Percentiles rank a stretch among this genome's conserved stretches.
Evolutionary conservation across 129 eudicot genomes (phyloP).

Genomic region (Oenanthe sinensis): DNA sequence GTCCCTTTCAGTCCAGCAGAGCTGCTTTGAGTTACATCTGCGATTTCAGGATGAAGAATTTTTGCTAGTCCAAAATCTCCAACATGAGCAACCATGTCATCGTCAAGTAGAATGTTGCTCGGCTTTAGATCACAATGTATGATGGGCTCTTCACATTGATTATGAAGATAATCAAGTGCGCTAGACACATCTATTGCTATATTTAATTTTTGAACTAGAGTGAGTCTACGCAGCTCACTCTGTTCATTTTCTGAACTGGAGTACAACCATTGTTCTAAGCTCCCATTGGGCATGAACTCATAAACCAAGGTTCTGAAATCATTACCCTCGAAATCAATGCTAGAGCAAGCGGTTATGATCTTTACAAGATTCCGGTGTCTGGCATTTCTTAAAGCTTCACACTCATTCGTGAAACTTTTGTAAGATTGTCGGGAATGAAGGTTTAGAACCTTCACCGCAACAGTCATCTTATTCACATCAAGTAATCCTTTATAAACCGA

Average conservation of each 20-base stretch:
- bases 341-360: constrained; percentile 13
- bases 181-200: constrained; percentile 28
- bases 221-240: not conserved
- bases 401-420: constrained; percentile 24
- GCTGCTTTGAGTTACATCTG: constrained; percentile 25
- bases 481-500: constrained; percentile 23
- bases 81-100: constrained; percentile 33
- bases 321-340: constrained; percentile 17
- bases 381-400: constrained; percentile 18
- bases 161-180: constrained; percentile 36
- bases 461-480: not conserved
- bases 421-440: constrained; percentile 12
- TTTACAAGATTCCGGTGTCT: constrained; percentile 26
- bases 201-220: constrained; percentile 24
- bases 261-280: constrained; percentile 22
- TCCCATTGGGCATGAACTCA: constrained; percentile 25
- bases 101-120: constrained; percentile 29
- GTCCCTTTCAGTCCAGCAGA: constrained; percentile 42
- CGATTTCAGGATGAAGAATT: constrained; percentile 14
- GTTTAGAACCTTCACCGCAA: constrained; percentile 28
- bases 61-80: constrained; percentile 40
- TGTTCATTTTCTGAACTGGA: not conserved
- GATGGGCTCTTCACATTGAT: constrained; percentile 16
- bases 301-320: constrained; percentile 18
- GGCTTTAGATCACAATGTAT: constrained; percentile 37